phyloP scores from a whole-genome alignment of 2,329 filamentous ascomycete species.

The Phoma sp. region DNA sequence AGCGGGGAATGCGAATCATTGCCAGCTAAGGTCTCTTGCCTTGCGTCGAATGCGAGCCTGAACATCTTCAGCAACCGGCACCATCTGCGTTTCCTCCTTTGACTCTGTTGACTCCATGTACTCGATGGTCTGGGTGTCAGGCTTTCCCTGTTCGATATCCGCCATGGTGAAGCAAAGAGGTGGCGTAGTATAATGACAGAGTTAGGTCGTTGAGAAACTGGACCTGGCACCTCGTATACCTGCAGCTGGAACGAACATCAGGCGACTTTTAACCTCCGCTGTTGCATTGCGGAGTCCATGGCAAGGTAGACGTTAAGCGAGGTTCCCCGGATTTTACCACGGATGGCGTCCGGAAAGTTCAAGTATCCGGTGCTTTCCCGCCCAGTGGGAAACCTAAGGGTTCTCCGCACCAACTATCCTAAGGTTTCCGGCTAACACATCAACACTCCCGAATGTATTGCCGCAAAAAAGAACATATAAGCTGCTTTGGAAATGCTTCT shows the following conservation, averaged over 20 bases:
- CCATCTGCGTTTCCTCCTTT: neutral
- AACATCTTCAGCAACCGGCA: neutral
- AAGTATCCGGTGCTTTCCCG: neutral
- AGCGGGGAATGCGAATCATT: neutral
- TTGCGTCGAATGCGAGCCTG: neutral
- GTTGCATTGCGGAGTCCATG: neutral
- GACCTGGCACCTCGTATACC: neutral
- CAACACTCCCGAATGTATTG: too few relatives aligned
- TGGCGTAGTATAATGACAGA: too few relatives aligned
- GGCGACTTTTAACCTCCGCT: neutral
- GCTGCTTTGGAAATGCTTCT: neutral
- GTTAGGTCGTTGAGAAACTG: too few relatives aligned
- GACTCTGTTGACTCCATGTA: neutral
- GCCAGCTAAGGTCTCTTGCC: neutral
- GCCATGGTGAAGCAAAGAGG: neutral
- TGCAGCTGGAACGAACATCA: neutral
- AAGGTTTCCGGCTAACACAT: neutral
- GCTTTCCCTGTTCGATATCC: neutral
- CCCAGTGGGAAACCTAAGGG: neutral
- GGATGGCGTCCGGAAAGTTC: neutral
- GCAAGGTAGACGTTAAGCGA: neutral
- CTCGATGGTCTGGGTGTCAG: neutral
- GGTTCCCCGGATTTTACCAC: neutral
- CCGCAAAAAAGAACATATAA: neutral
- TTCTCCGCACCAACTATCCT: neutral